phyloP scores from a whole-genome alignment of 352 stramenopile genomes.

The Globisporangium alternatum region DNA sequence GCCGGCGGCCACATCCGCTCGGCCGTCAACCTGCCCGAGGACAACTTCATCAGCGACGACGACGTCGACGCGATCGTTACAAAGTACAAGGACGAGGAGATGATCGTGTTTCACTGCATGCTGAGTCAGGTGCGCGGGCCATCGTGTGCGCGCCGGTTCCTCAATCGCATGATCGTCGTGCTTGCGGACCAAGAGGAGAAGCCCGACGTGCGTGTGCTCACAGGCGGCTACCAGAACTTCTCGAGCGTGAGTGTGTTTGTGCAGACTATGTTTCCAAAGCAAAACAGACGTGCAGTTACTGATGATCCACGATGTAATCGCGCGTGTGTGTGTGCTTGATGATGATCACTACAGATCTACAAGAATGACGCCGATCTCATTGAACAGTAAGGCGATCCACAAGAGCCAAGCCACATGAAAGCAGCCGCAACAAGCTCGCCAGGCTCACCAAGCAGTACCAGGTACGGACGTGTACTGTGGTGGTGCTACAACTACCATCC shows the following conservation, averaged over 20 bases:
- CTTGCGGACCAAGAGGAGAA: conserved; percentile 41
- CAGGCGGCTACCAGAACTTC: conserved; percentile 72
- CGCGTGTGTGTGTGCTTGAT: not conserved
- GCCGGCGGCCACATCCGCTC: conserved; percentile 70
- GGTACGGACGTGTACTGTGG: not conserved
- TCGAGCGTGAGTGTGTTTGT: conserved; percentile 29
- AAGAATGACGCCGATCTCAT: conserved; percentile 24
- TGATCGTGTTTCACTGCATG: conserved; percentile 88
- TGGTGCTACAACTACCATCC: too few species aligned
- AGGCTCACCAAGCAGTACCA: not conserved
- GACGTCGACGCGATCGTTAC: conserved; percentile 75
- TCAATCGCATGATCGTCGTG: conserved; percentile 52
- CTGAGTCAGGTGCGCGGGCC: conserved; percentile 83
- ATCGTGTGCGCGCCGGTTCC: conserved; percentile 75
- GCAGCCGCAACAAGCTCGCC: not conserved
- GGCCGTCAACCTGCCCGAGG: conserved; percentile 75
- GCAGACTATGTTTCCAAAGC: too few species aligned
- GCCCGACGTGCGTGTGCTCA: conserved; percentile 64
- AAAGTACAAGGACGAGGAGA: conserved; percentile 55
- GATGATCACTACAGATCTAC: conserved; percentile 15
- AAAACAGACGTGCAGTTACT: too few species aligned
- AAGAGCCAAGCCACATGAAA: not conserved
- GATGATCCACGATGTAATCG: not conserved
- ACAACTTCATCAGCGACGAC: conserved; percentile 77
- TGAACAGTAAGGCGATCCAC: conserved; percentile 9